Evolutionary conservation across 352 stramenopile species (phyloP), one percentile per base, ranked within the genome.

Genomic region (Phytophthora cajani): DNA sequence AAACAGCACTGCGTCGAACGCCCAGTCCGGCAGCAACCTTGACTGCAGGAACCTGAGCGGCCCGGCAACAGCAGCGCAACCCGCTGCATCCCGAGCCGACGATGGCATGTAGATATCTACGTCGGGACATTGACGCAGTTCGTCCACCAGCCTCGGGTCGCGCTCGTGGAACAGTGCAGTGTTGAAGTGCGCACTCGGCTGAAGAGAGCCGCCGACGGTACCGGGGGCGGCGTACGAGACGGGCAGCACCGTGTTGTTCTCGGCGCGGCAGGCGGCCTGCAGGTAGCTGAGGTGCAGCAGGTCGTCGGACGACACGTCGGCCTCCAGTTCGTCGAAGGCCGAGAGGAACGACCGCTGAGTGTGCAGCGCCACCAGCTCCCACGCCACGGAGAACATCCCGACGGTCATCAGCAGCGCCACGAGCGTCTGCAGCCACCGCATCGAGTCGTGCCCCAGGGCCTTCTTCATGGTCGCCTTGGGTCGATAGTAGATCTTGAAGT

Each of bases 31-130:
- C 36, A 84, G 62, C 36, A 80, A 33, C 16, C 74, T 56, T 25
- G 77, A 74, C 14, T 77, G 55, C 17, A 81, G 52, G 58, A 76
- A 76, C 59, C 69, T 76, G 19, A 76, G 58, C 3, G 69, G 58
- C 11, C 69, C 69, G 42, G 27, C 89, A 62, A 72, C 85, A 82
- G 74, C 87, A 87, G 56, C 82, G 80, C 66, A 88, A 53, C 57
- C 64, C 60, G 33, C 79, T 54, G 46, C 82, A 51, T 38, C 69
- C 72, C 46, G 56, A 30, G 19, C 47, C 5, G 58, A 49, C 1
- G 51, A 50, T 25, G 85, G 82, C 7, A 90, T 50, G 73, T 84
- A 93, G 58, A 93, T 82, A 27, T 93, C 85, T 21, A 91, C 74
- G 56, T 89, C 82, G 0, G 78, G 71, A 51, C 85, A 92, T 46